Evolutionary conservation across 805 yeast genomes (phyloP), one percentile per base, ranked within the genome.

Genomic region (Wickerhamiella cacticola): DNA sequence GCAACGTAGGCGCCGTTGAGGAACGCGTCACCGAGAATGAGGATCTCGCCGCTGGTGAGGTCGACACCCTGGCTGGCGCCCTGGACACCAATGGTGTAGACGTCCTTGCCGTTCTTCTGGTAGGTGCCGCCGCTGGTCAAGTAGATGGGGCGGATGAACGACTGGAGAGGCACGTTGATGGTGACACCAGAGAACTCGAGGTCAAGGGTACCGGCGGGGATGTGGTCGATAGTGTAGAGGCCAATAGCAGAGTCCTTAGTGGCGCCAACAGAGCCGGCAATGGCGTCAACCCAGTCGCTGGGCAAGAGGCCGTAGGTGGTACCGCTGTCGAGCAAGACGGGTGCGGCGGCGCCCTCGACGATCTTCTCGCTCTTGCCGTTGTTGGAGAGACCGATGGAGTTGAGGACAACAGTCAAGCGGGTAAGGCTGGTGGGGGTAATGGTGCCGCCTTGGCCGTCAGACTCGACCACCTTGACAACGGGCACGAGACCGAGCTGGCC

Each of bases 1-100:
- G 79, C 84, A 25, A 75, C 70, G 58, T 82, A 82, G 5, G 80
- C 80, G 38, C 73, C 70, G 49, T 82, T 69, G 50, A 82, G 63
- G 59, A 82, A 73, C 42, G 73, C 69, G 59, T 80, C 86, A 10
- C 89, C 89, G 28, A 82, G 65, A 48, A 78, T 67, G 42, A 54
- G 46, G 67, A 59, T 29, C 26, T 44, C 41, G 13, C 40, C 38
- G 7, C 16, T 10, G 34, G 22, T 18, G 28, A 33, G 22, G 23
- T 46, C 29, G 18, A 38, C 41, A 8, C 44, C 49, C 16, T 42
- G 13, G 19, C 23, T 16, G 21, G 13, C 22, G 15, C 22, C 29
- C 38, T 22, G 23, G 31, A 41, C 15, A 21, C 46, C 45, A 19
- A 41, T 15, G n/a, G 36, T 15, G 36, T 18, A 23, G 13, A 35